phyloP scores from a whole-genome alignment of 2,329 filamentous ascomycete genomes.

The Cladosporium colombiae region DNA sequence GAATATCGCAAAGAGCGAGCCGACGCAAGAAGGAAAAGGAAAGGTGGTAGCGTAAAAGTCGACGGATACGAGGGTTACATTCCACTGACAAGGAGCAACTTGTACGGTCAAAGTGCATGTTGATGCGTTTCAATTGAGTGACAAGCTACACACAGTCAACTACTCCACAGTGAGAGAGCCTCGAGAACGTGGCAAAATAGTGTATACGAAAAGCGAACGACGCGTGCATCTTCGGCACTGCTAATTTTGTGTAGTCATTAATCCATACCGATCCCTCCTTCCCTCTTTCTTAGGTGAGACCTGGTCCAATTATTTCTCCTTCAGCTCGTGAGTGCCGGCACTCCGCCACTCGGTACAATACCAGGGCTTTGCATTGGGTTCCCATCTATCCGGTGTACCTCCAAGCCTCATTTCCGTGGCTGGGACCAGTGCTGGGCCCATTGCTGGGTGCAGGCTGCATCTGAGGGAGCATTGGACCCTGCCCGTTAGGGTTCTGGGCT shows the following conservation, averaged over 20 bases:
- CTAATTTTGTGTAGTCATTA: constrained; percentile 1
- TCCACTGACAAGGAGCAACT: not conserved
- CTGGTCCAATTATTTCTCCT: not conserved
- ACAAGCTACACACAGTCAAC: not conserved
- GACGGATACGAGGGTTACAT: not conserved
- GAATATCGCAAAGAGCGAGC: not conserved
- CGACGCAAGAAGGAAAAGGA: not conserved
- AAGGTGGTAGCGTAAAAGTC: not conserved
- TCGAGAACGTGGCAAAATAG: not conserved
- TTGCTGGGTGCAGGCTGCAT: constrained; percentile 26
- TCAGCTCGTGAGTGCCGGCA: not conserved
- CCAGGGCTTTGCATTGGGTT: not conserved
- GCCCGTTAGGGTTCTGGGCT: constrained; percentile 8
- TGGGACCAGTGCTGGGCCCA: not conserved
- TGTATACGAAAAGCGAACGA: not conserved
- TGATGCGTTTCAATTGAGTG: not conserved
- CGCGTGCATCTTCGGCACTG: not conserved
- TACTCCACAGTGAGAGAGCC: not conserved
- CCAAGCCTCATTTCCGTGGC: constrained; percentile 7
- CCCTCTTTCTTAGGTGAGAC: not conserved
- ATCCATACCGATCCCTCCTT: not conserved
- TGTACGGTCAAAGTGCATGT: not conserved
- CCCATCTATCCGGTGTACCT: constrained; percentile 5
- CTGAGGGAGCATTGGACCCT: constrained; percentile 33
- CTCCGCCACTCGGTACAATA: not conserved